Evolutionary conservation across 176 grass and related monocot genomes (phyloP).

Genomic region (Coix lacrymajobi): DNA sequence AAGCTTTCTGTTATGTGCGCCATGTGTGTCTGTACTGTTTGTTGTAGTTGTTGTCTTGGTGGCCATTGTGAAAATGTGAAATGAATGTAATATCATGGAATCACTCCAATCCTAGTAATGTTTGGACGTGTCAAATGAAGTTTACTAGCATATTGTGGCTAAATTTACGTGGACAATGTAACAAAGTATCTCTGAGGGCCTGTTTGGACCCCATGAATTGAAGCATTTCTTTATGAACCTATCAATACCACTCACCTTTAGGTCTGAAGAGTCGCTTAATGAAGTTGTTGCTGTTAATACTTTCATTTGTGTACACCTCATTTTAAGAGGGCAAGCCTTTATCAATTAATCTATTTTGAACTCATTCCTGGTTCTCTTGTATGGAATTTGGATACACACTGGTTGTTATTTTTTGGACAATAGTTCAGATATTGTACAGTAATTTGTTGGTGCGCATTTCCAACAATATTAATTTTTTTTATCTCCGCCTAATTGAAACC

Average conservation of each 20-base stretch:
- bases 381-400: neutral
- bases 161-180: neutral
- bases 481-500: neutral
- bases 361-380: neutral
- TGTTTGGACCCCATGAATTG: neutral
- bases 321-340: neutral
- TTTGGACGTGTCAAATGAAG: neutral
- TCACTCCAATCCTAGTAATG: neutral
- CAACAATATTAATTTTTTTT: neutral
- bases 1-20: neutral
- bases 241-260: neutral
- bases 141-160: neutral
- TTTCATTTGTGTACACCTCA: neutral
- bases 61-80: neutral
- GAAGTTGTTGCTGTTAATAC: neutral
- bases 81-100: slow-evolving; percentile 15
- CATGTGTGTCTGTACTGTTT: neutral
- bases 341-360: neutral
- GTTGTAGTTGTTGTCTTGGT: neutral
- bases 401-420: neutral
- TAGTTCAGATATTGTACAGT: neutral
- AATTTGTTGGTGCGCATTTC: neutral
- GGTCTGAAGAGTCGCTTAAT: neutral
- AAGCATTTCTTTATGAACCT: neutral
- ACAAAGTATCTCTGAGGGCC: neutral